A percentile compares a stretch with the other conserved stretches of the same genome.
Conservation (phyloP, 139 green algal genomes). For the Raphidocelis subcapitata region DNA sequence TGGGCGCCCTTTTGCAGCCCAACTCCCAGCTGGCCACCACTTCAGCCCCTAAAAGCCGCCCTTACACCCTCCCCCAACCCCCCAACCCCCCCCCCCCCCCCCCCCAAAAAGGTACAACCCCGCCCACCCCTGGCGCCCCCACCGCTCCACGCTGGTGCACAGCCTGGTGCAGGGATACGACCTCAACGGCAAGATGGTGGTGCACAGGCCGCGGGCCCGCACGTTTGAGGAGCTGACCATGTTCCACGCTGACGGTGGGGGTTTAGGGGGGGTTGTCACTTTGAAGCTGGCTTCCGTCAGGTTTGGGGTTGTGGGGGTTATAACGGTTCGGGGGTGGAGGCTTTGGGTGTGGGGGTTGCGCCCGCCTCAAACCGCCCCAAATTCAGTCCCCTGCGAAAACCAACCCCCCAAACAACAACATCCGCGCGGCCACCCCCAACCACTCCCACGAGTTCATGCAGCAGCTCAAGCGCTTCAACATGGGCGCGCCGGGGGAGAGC, state of each 20-base stretch:
- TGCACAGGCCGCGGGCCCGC: slow-evolving; percentile 66
- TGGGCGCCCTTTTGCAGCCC: background rate
- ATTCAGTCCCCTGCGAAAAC: too few relatives aligned
- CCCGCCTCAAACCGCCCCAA: too few relatives aligned
- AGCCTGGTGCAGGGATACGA: slow-evolving; percentile 92
- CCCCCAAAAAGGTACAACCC: too few relatives aligned
- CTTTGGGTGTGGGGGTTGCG: background rate
- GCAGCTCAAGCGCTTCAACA: slow-evolving; percentile 96
- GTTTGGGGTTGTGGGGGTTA: too few relatives aligned
- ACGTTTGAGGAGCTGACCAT: slow-evolving; percentile 73
- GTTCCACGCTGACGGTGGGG: slow-evolving; percentile 95
- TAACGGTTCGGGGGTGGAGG: background rate
- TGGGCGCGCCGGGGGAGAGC: slow-evolving; percentile 87
- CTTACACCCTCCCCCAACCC: too few relatives aligned
- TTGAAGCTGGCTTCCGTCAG: too few relatives aligned
- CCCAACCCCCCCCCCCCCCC: too few relatives aligned
- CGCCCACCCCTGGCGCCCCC: slow-evolving; percentile 87
- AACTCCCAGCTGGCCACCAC: too few relatives aligned
- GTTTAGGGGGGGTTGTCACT: background rate
- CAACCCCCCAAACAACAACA: too few relatives aligned
- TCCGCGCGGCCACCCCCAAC: slow-evolving; percentile 90
- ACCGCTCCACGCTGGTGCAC: slow-evolving; percentile 94
- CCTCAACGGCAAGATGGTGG: slow-evolving; percentile 78
- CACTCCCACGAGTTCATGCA: slow-evolving; percentile 93
- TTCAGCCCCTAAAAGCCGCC: background rate